Evolutionary conservation across 768 basidiomycete species (phyloP), one percentile per base, ranked within the genome.

Genomic region (Boletus speciosus): DNA sequence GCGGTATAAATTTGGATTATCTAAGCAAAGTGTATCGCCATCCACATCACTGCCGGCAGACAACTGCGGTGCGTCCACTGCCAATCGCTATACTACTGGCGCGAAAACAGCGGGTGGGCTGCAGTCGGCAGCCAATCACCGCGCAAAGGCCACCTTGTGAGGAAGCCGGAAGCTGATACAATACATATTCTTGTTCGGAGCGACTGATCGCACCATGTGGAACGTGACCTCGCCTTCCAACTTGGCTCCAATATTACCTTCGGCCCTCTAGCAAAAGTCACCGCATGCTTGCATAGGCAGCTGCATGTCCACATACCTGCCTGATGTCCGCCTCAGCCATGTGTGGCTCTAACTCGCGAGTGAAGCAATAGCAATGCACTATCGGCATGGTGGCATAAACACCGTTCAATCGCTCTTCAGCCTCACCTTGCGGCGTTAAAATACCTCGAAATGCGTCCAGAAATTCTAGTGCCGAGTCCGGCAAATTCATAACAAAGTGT

Each of bases 401-500:
- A 5, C 74, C 73, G 68, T 81, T 80, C 48, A 82, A 74, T 60
- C 75, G 74, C 61, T 74, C 71, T 37, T 51, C 39, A n/a, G 16
- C 42, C 65, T 60, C 72, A 65, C 61, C 71, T 23, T 75, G 61
- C 5, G 75, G 66, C 5, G 72, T 66, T 45, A 91, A 77, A 54
- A 89, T 78, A 1, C 93, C 93, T 4, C 82, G 81, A 75, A 92
- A 97, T 2, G 91, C 90, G 64, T 90, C 89, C 48, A 99, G 77
- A 73, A 98, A 98, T 35, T 81, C 77, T 51, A 98, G 83, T 0
- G 95, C 97, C 25, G 88, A 86, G 61, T 92, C 93, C 3, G 97
- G 97, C 19, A 99, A 78, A 70, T 99, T 99, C 94, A 99, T 96
- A n/a, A 97, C 88, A 65, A 92, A 94, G 67, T 97, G 96, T 12